A percentile compares a stretch with the other conserved stretches of the same genome.
These are phyloP conservation scores for Euphrasia confusa DNA, from an alignment of 257 asterid genomes.

Conservation along the genomic window DNA sequence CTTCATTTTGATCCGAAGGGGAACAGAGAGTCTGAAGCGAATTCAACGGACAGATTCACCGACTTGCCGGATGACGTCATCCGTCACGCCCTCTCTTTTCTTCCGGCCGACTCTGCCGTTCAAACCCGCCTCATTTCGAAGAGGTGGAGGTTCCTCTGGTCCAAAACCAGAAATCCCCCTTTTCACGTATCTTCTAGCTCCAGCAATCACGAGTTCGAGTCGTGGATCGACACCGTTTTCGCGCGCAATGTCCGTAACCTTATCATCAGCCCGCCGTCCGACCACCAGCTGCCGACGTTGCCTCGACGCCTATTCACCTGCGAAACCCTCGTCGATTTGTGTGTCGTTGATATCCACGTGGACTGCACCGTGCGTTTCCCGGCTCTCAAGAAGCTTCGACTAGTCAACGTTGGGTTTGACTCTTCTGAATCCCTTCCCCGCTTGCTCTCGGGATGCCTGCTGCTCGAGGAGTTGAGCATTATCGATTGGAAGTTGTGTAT, in stretches of 20 bases:
- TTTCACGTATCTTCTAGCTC: too few relatives aligned
- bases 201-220: not conserved
- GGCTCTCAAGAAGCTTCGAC: not conserved
- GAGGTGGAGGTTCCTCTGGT: too few relatives aligned
- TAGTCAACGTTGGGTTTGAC: not conserved
- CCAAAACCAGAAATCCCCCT: not conserved
- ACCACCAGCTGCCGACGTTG: not conserved
- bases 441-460: not conserved
- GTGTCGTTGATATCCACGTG: not conserved
- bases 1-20: too few relatives aligned
- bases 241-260: not conserved
- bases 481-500: too few relatives aligned
- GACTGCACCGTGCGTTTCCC: not conserved
- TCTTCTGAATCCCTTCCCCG: not conserved
- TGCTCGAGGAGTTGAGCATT: conserved; percentile 9
- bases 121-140: too few relatives aligned
- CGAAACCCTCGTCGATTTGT: not conserved
- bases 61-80: too few relatives aligned
- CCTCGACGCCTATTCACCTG: not conserved
- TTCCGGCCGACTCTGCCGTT: too few relatives aligned
- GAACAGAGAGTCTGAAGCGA: too few relatives aligned
- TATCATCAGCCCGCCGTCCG: not conserved
- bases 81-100: too few relatives aligned
- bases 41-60: too few relatives aligned
- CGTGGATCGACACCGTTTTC: not conserved